A percentile compares a stretch with the other conserved stretches of the same genome.
Evolutionary conservation across 305 asterid species (phyloP).

Genomic region (Lippia alba): DNA sequence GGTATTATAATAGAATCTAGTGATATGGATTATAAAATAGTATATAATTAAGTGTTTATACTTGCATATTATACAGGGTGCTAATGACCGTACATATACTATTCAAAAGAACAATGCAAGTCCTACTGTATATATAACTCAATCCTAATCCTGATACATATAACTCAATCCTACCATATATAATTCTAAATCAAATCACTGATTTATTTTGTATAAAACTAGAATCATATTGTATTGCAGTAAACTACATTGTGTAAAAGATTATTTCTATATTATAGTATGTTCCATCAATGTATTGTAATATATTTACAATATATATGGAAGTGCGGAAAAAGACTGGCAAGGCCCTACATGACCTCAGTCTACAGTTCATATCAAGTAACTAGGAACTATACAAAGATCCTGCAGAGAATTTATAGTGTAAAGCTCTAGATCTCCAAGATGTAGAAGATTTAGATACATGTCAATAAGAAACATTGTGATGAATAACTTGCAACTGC

Average conservation of each 20-base stretch:
- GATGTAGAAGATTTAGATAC: neutral
- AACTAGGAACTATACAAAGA: slow-evolving; percentile 12
- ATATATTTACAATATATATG: neutral
- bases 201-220: no score
- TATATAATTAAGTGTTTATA: no score
- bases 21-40: no score
- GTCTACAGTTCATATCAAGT: slow-evolving; percentile 14
- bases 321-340: neutral
- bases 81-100: no score
- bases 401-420: slow-evolving; percentile 2
- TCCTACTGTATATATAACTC: no score
- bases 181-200: no score
- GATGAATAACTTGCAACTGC: slow-evolving; percentile 3
- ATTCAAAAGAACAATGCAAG: no score
- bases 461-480: neutral
- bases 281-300: neutral
- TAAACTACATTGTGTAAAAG: neutral
- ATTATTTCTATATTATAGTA: neutral
- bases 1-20: no score
- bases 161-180: no score
- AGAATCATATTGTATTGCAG: no score
- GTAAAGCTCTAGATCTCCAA: neutral
- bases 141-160: no score
- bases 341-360: neutral
- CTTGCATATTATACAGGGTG: no score